These are phyloP conservation scores for Solanum clarkiae DNA, from an alignment of 257 asterid species.

Conservation along the genomic window DNA sequence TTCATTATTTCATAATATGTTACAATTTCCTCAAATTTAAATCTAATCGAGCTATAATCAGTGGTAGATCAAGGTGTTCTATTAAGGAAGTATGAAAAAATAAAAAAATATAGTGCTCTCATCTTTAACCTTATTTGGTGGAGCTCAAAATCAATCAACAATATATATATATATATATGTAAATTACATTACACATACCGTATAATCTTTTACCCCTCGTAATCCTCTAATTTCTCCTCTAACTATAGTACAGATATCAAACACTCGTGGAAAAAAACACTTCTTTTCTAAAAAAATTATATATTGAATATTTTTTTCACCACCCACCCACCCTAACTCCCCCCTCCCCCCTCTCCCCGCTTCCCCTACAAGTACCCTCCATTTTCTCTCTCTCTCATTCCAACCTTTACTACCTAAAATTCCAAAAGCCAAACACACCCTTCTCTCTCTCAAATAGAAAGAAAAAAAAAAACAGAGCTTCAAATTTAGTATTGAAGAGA, in stretches of 20 bases:
- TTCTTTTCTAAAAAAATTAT: neutral
- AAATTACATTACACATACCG: too few species aligned
- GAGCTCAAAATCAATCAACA: neutral
- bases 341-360: neutral
- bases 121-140: too few species aligned
- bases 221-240: neutral
- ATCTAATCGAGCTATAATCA: too few species aligned
- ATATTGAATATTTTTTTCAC: neutral
- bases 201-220: neutral
- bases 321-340: neutral
- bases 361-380: constrained; percentile 24
- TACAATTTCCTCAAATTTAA: too few species aligned
- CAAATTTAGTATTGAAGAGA: neutral
- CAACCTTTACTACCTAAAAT: neutral
- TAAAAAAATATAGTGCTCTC: too few species aligned
- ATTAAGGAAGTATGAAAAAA: too few species aligned
- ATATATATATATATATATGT: too few species aligned
- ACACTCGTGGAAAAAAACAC: too few species aligned
- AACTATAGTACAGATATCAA: neutral
- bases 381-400: neutral
- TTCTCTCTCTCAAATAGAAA: neutral
- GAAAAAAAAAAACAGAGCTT: neutral
- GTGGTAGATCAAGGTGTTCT: too few species aligned
- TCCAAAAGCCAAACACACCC: neutral
- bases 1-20: too few species aligned